Conservation (phyloP, 2,329 filamentous ascomycete species). For the Stagonosporopsis vannaccii region DNA sequence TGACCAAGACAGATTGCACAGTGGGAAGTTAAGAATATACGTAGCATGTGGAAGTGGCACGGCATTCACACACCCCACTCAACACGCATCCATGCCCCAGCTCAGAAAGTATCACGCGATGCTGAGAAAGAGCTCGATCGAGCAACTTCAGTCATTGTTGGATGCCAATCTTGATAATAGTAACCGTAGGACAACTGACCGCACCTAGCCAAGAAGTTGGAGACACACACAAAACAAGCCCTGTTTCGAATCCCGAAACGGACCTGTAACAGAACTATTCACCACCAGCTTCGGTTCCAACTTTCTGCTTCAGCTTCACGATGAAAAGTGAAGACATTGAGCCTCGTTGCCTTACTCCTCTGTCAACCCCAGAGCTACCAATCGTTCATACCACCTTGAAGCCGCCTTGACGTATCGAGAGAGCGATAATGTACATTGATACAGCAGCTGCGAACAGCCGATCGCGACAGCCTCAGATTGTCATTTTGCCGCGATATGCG, state of each 20-base stretch:
- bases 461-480: constrained; percentile 28
- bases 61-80: no score
- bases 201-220: constrained; percentile 1
- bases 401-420: neutral
- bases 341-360: constrained; percentile 11
- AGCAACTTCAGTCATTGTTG: neutral
- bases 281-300: constrained; percentile 7
- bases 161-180: neutral
- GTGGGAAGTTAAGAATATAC: no score
- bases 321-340: neutral
- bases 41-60: no score
- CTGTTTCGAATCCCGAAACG: constrained; percentile 39
- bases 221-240: constrained; percentile 29
- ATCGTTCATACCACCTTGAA: neutral
- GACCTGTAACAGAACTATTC: constrained; percentile 27
- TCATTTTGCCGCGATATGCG: constrained; percentile 22
- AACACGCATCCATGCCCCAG: neutral
- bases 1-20: no score
- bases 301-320: constrained; percentile 1
- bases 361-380: neutral
- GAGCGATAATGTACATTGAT: constrained; percentile 41
- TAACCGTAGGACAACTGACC: neutral
- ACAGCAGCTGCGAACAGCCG: constrained; percentile 41
- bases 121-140: neutral
- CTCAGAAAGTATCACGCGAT: neutral